These are phyloP conservation scores for Gossypium ekmanianum DNA, from an alignment of 345 rosid genomes.

Conservation along the genomic window DNA sequence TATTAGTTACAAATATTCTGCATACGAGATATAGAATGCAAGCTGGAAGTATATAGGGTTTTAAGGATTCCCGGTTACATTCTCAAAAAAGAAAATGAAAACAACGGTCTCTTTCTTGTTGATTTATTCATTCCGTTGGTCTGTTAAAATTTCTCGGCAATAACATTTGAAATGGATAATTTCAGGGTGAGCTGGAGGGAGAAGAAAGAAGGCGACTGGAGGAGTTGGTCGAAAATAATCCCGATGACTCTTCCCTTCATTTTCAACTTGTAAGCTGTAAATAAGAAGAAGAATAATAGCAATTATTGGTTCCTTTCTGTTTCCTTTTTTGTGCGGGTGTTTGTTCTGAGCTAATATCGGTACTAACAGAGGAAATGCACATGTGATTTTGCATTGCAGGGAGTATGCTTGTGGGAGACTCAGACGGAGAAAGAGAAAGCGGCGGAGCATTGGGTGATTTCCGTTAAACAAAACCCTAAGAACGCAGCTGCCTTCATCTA, in stretches of 20 bases:
- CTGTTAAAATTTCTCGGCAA: background rate
- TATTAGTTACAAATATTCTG: no score
- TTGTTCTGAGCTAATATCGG: background rate
- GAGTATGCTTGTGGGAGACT: constrained; percentile 58
- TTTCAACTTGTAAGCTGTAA: constrained; percentile 46
- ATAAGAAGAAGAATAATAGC: background rate
- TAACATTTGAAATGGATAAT: background rate
- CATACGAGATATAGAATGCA: no score
- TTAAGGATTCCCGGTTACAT: constrained; percentile 2
- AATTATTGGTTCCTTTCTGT: background rate
- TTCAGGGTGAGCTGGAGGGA: constrained; percentile 21
- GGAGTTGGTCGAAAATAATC: constrained; percentile 56
- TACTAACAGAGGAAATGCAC: background rate
- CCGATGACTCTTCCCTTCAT: constrained; percentile 62
- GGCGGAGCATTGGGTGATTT: constrained; percentile 65
- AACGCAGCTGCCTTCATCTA: constrained; percentile 65
- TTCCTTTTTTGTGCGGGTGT: background rate
- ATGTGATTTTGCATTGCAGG: constrained; percentile 42
- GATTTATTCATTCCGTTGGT: background rate
- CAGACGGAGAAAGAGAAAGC: constrained; percentile 50
- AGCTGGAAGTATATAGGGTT: background rate
- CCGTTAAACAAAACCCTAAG: constrained; percentile 66
- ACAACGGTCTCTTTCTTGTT: background rate
- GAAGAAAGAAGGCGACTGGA: constrained; percentile 33
- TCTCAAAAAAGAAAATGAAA: background rate